A percentile compares a stretch with the other conserved stretches of the same genome.
Conservation (phyloP, 2,329 filamentous ascomycete genomes). For the Aspergillus chevalieri region DNA sequence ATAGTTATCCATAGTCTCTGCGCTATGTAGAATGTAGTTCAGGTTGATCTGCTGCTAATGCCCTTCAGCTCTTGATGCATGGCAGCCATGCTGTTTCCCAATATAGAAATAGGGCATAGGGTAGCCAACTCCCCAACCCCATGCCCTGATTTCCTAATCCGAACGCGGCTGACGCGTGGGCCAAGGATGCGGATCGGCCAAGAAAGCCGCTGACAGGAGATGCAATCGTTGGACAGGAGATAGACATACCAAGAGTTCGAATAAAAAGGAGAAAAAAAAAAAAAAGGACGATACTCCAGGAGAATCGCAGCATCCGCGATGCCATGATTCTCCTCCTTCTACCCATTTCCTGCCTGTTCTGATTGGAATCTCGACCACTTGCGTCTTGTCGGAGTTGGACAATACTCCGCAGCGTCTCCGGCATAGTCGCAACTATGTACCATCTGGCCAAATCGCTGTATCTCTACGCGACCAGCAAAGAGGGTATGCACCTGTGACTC, state of each 20-base stretch:
- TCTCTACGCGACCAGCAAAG: conserved; percentile 91
- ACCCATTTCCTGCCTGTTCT: conserved; percentile 6
- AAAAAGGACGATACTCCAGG: not conserved
- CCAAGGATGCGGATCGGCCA: conserved; percentile 3
- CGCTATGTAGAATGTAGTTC: no score
- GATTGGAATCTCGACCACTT: conserved; percentile 7
- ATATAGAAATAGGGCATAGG: conserved; percentile 16
- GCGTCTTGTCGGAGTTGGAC: conserved; percentile 11
- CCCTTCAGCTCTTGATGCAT: no score
- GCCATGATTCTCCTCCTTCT: conserved; percentile 15
- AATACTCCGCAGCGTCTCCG: conserved; percentile 14
- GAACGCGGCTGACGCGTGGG: conserved; percentile 18
- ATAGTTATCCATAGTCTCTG: no score
- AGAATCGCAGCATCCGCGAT: conserved; percentile 6
- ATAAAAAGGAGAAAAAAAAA: not conserved
- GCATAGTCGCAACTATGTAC: conserved; percentile 60
- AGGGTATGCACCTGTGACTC: conserved; percentile 53
- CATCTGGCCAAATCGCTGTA: conserved; percentile 94
- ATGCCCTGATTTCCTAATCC: conserved; percentile 23
- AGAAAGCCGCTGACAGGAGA: not conserved
- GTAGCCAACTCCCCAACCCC: conserved; percentile 7
- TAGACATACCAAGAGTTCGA: not conserved
- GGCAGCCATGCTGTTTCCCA: not conserved
- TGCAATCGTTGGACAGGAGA: not conserved
- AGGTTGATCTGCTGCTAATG: no score